Evolutionary conservation across 306 rosid species (phyloP), one percentile per base, ranked within the genome.

Genomic region (Fragaria nilgerrensis): DNA sequence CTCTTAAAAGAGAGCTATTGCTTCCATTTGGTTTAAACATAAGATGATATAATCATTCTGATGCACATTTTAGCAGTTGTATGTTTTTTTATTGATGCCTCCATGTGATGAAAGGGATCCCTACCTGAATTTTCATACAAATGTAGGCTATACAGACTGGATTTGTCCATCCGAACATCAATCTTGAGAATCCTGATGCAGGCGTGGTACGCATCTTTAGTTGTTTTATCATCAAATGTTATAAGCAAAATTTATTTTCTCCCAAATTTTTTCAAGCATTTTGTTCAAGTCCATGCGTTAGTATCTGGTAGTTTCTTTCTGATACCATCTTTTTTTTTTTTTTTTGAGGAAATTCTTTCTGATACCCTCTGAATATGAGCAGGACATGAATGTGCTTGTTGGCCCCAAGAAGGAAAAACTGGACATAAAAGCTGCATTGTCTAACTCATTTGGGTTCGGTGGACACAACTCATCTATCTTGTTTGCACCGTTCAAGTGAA

Each of bases 401-500:
- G 91, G 97, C 36, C 61, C 87, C 20, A 87, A 84, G 81, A 92
- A 92, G 83, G 97, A 92, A 77, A 89, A 88, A 72, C 55, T 92
- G 84, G 83, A 87, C 72, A 62, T 92, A 82, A 90, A 92, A 70
- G 93, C 84, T 0, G 95, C 90, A 23, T 58, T 92, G 53, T 92
- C 97, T 3, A 92, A 85, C 65, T 84, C 97, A 62, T 86, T 88
- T 79, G 91, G 93, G 44, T 90, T 89, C 73, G 93, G 95, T 2
- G 97, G 93, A 70, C 91, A 86, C 87, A 89, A 92, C 77, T 92
- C 94, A 56, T 86, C 97, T 37, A 85, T 92, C 83, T 77, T 89
- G 81, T 92, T 92, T 89, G 93, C 93, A 19, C 93, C 97, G 11
- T 88, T 79, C 53, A 88, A 86, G 72, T 89, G 74, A 76, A 43